Percentiles rank a stretch among this genome's conserved stretches.
Conservation (phyloP, 305 asterid species). For the Fraxinus paxiana region DNA sequence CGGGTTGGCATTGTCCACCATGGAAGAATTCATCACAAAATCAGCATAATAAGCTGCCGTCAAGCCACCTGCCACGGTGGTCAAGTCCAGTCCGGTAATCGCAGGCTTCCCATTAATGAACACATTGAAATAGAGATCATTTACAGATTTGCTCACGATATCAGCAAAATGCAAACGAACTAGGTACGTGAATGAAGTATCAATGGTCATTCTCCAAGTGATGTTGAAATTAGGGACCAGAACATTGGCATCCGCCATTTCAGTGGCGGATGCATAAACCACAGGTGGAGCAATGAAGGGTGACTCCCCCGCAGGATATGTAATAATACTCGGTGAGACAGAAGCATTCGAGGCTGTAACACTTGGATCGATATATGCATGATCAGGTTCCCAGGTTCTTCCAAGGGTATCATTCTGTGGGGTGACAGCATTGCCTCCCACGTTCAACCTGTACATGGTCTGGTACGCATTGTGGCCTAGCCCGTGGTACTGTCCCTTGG, state of each 20-base stretch:
- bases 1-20: constrained; percentile 47
- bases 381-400: constrained; percentile 65
- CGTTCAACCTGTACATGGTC: constrained; percentile 63
- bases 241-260: constrained; percentile 66
- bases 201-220: constrained; percentile 66
- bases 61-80: constrained; percentile 52
- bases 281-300: constrained; percentile 78
- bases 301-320: constrained; percentile 71
- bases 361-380: constrained; percentile 47
- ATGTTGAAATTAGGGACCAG: constrained; percentile 61
- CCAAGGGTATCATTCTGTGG: constrained; percentile 66
- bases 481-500: constrained; percentile 52
- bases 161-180: constrained; percentile 85
- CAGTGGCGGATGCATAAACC: constrained; percentile 75
- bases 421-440: constrained; percentile 63
- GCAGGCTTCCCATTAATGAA: constrained; percentile 62
- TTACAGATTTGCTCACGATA: constrained; percentile 65
- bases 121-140: constrained; percentile 82
- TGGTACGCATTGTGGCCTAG: constrained; percentile 45
- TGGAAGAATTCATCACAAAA: constrained; percentile 60
- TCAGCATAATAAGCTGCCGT: constrained; percentile 69
- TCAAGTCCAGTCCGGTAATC: constrained; percentile 62
- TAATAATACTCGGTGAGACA: constrained; percentile 47
- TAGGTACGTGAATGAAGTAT: constrained; percentile 53
- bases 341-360: constrained; percentile 40